These are phyloP conservation scores for Lipomyces lipofer DNA, from an alignment of 805 yeast genomes.

Conservation along the genomic window DNA sequence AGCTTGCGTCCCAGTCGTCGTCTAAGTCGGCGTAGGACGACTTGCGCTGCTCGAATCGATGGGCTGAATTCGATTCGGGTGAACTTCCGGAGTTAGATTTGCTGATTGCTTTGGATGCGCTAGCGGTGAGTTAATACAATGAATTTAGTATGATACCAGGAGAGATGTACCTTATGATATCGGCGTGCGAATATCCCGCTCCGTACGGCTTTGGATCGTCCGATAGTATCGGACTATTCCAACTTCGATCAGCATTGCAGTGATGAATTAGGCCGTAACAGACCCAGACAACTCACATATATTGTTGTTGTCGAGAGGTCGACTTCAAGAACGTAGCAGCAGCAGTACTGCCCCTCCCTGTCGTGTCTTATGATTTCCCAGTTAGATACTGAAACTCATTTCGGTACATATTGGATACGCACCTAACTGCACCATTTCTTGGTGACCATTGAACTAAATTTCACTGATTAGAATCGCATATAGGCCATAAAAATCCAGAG, in stretches of 20 bases:
- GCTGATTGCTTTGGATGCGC: background rate
- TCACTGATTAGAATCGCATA: background rate
- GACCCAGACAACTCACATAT: slow-evolving; percentile 41
- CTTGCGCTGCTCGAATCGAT: slow-evolving; percentile 15
- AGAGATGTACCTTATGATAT: slow-evolving; percentile 36
- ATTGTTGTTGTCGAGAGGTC: slow-evolving; percentile 30
- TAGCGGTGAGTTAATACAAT: background rate
- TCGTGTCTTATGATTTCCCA: background rate
- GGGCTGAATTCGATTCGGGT: slow-evolving; percentile 17
- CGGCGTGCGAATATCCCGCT: slow-evolving; percentile 59
- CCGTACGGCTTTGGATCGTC: slow-evolving; percentile 51
- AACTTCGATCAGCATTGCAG: background rate
- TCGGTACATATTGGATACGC: slow-evolving; percentile 3
- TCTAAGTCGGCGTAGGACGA: slow-evolving; percentile 65
- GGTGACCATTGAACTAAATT: slow-evolving; percentile 12
- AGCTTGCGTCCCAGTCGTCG: slow-evolving; percentile 91
- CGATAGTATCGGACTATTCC: background rate
- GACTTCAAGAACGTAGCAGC: slow-evolving; percentile 27
- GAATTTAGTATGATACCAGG: slow-evolving; percentile 3
- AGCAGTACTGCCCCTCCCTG: slow-evolving; percentile 24
- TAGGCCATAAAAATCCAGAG: background rate
- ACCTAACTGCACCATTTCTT: slow-evolving; percentile 47
- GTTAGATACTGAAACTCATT: background rate
- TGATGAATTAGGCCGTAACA: slow-evolving; percentile 1
- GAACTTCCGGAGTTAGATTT: background rate